Base-by-base conservation (phyloP, 805 yeast genomes). In the Myxozyma sirexii region DNA sequence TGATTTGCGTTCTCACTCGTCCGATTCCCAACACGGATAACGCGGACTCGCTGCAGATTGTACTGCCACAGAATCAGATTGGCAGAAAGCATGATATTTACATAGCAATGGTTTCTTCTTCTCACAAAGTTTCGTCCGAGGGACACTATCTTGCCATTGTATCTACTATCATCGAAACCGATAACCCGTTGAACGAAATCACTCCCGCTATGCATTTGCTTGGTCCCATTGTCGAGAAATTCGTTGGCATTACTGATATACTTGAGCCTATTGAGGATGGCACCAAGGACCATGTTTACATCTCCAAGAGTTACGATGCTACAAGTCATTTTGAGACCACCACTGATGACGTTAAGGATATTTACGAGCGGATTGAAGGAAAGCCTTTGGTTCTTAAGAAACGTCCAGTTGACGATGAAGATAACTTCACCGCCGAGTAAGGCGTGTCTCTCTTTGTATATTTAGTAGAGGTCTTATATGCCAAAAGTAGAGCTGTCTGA, bases 41-140 rank as follows among this genome's bases (percentile, higher is more conserved):
- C 69, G 84, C 87, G 57, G 97, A 91, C 74, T 92, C 97, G 2
- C 82, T 89, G 48, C 99, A 94, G 78, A 86, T 94, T 67, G 90
- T 94, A 73, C 90, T 94, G 64, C 98, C 99, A 24, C 99, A 96
- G 76, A 90, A 91, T 75, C 98, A 94, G 75, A 90, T 90, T 55
- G 87, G 85, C 59, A 85, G 99, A 69, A 88, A 90, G 75, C 88
- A 92, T 73, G 99, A 94, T 74, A 94, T 94, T 65, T 94, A 94
- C 75, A 83, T 94, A 69, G 97, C 99, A 1, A 87, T 90, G 29
- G 81, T 94, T 54, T 90, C 97, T 2, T 84, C 87, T 64, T 86
- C 90, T 46, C 99, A 94, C 76, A 88, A 90, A 72, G 97, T 93
- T 60, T 85, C 90, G 64, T 87, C 97, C 57, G 84, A 85, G 73